A percentile compares a stretch with the other conserved stretches of the same genome.
Conservation (phyloP, 352 stramenopile genomes). For the Elongisporangium undulatum region DNA sequence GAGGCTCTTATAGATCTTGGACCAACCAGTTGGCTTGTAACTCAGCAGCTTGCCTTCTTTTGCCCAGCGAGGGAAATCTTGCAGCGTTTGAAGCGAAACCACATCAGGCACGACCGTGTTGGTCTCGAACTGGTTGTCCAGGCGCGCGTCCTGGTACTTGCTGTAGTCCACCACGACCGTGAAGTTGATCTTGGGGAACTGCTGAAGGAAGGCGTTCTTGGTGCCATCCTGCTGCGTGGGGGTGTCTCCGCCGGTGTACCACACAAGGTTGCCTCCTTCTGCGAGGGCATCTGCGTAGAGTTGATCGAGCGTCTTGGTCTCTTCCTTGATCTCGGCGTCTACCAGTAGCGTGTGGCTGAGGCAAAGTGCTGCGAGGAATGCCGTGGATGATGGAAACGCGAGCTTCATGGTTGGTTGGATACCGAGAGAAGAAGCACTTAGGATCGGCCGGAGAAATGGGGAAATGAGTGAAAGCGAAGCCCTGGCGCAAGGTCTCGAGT, state of each 20-base stretch:
- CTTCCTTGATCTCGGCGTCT: conserved; percentile 16
- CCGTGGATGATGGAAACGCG: too few relatives aligned
- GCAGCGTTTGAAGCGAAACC: conserved; percentile 41
- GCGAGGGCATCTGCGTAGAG: conserved; percentile 42
- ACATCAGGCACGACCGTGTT: conserved; percentile 36
- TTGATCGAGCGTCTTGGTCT: conserved; percentile 37
- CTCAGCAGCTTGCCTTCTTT: conserved; percentile 34
- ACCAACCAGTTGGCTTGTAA: conserved; percentile 54
- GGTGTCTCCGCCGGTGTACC: conserved; percentile 36
- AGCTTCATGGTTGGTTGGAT: too few relatives aligned
- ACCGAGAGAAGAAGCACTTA: too few relatives aligned
- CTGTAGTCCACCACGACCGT: conserved; percentile 51
- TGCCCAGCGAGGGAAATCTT: conserved; percentile 48
- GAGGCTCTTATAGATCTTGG: conserved; percentile 43
- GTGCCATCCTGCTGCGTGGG: conserved; percentile 15
- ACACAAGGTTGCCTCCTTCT: conserved; percentile 50
- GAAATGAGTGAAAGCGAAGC: too few relatives aligned
- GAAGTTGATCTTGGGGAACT: conserved; percentile 59
- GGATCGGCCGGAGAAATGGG: too few relatives aligned
- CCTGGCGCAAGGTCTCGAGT: too few relatives aligned
- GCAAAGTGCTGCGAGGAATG: too few relatives aligned
- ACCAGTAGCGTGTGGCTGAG: too few relatives aligned
- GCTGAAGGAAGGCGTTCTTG: conserved; percentile 17
- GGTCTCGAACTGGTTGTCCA: conserved; percentile 57
- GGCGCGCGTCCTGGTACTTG: conserved; percentile 53